Evolutionary conservation across 495 filamentous ascomycete genomes (phyloP).

Genomic region (Clohesyomyces aquaticus): DNA sequence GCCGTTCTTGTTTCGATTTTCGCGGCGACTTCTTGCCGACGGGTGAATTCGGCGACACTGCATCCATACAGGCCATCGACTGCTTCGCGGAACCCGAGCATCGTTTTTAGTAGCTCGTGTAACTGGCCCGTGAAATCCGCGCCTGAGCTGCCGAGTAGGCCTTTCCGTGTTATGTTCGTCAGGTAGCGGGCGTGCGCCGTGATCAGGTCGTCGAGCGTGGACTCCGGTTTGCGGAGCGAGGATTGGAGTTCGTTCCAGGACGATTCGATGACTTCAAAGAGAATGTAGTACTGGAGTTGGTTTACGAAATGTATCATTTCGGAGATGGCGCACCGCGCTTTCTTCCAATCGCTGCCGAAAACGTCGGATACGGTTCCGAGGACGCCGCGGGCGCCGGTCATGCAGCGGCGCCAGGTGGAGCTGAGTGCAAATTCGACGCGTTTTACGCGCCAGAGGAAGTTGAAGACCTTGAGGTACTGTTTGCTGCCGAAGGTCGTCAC

Average conservation of each 20-base stretch:
- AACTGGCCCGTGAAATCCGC: constrained; percentile 88
- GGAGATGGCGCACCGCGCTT: constrained; percentile 79
- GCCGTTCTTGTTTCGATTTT: constrained; percentile 68
- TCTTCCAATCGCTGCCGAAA: constrained; percentile 85
- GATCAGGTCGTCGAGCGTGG: constrained; percentile 94
- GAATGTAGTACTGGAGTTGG: constrained; percentile 97
- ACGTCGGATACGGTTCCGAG: constrained; percentile 78
- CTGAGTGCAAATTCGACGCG: constrained; percentile 92
- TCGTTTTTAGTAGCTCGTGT: constrained; percentile 87
- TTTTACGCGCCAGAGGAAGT: constrained; percentile 98
- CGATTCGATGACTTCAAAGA: constrained; percentile 96
- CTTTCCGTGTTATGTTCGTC: constrained; percentile 93
- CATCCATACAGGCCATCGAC: constrained; percentile 95
- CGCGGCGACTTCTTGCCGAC: constrained; percentile 80
- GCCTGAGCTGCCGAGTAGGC: constrained; percentile 69
- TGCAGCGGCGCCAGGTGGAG: constrained; percentile 91
- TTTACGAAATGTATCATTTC: constrained; percentile 99
- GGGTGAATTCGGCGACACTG: constrained; percentile 89
- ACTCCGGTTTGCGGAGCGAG: constrained; percentile 76
- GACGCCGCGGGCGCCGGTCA: constrained; percentile 91
- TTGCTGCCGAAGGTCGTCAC: constrained; percentile 92
- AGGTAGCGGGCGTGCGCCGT: constrained; percentile 89
- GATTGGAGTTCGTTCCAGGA: constrained; percentile 87
- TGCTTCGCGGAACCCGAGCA: constrained; percentile 90
- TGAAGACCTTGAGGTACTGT: constrained; percentile 98